phyloP scores from a whole-genome alignment of 306 rosid genomes.

The Prunus padus region DNA sequence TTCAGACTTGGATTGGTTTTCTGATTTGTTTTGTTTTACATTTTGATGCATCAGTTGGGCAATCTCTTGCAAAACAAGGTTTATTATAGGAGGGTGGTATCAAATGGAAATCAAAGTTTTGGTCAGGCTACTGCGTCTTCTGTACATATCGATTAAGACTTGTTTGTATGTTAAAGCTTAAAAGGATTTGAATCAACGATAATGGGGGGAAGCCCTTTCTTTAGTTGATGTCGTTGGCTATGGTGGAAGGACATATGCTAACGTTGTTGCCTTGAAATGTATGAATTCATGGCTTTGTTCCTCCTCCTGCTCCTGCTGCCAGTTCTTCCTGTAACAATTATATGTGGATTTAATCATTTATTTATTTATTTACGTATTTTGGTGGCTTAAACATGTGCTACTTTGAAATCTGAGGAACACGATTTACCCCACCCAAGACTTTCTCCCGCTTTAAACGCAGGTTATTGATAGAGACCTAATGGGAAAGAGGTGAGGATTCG shows the following conservation, averaged over 20 bases:
- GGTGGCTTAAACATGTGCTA: not conserved
- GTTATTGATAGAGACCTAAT: not conserved
- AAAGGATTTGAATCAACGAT: constrained; percentile 18
- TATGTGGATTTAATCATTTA: not conserved
- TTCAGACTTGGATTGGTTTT: not conserved
- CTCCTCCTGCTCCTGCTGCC: not conserved
- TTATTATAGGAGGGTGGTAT: constrained; percentile 40
- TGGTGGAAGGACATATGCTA: not conserved
- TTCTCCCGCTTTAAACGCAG: not conserved
- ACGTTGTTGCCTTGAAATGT: not conserved
- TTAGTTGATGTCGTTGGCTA: not conserved
- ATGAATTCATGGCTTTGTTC: not conserved
- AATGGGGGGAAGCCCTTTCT: not conserved
- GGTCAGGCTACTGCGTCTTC: constrained; percentile 9
- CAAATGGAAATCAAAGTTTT: constrained; percentile 24
- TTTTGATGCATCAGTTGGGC: constrained; percentile 51
- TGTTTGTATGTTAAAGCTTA: constrained; percentile 11
- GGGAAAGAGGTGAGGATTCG: not conserved
- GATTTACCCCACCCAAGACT: not conserved
- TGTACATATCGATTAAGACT: constrained; percentile 30
- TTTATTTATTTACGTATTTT: not conserved
- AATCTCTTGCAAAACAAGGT: constrained; percentile 50
- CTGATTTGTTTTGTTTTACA: not conserved
- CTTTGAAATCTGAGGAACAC: constrained; percentile 4
- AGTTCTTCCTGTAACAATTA: not conserved